Evolutionary conservation across 176 grass and related monocot genomes (phyloP).

Genomic region (Metroxylon sagu): DNA sequence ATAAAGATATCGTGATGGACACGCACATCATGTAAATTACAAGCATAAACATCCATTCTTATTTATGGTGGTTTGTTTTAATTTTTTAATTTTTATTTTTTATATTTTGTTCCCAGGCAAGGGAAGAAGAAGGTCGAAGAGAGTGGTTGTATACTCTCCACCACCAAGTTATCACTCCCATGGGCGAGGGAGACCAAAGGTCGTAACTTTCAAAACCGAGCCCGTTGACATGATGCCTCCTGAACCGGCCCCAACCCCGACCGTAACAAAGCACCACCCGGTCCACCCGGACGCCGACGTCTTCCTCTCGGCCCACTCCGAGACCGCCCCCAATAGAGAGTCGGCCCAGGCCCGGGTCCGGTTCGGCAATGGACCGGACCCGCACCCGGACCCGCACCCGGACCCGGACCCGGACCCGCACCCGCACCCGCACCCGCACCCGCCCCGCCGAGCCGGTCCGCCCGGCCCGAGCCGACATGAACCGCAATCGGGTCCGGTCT

Average conservation of each 20-base stretch:
- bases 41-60: neutral
- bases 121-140: slow-evolving; percentile 20
- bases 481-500: slow-evolving; percentile 6
- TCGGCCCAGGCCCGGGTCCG: slow-evolving; percentile 36
- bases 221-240: slow-evolving; percentile 42
- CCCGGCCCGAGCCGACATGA: slow-evolving; percentile 6
- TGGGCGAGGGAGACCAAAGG: slow-evolving; percentile 31
- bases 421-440: neutral
- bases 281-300: neutral
- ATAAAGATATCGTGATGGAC: neutral
- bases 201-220: slow-evolving; percentile 47
- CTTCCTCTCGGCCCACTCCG: too few relatives aligned
- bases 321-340: slow-evolving; percentile 20
- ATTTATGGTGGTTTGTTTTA: neutral
- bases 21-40: neutral
- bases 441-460: slow-evolving; percentile 1
- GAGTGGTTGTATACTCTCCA: slow-evolving; percentile 34
- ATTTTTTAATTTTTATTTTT: neutral
- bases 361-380: slow-evolving; percentile 20
- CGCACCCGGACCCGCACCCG: too few relatives aligned
- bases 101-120: slow-evolving; percentile 31
- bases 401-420: neutral
- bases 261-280: neutral
- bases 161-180: slow-evolving; percentile 19
- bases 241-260: slow-evolving; percentile 7